A percentile compares a stretch with the other conserved stretches of the same genome.
Evolutionary conservation across 108 stramenopile species (phyloP).

Genomic region (Parietichytrium sp.): DNA sequence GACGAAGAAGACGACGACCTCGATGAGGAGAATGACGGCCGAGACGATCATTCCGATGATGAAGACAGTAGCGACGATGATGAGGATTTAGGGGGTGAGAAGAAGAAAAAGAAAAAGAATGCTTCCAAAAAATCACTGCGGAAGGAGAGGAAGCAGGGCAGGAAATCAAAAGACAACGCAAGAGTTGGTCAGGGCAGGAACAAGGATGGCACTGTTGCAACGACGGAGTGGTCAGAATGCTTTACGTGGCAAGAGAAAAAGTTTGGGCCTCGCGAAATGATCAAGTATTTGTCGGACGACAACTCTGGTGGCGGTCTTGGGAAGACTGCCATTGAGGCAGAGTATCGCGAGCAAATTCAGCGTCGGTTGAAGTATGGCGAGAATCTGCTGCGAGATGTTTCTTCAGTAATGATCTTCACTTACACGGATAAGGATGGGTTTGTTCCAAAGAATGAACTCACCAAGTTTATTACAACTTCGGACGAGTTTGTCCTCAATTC

Average conservation of each 20-base stretch:
- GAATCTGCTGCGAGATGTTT: background rate
- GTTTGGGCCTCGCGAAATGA: slow-evolving; percentile 24
- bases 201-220: background rate
- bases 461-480: slow-evolving; percentile 16
- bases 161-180: background rate
- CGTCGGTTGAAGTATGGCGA: background rate
- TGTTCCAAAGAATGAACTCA: slow-evolving; percentile 35
- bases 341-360: background rate
- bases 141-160: background rate
- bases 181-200: background rate
- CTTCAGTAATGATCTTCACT: background rate
- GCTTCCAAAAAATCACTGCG: no score
- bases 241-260: slow-evolving; percentile 39
- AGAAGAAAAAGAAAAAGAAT: slow-evolving; percentile 34
- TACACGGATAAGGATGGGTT: slow-evolving; percentile 37
- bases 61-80: background rate
- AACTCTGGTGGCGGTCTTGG: background rate
- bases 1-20: background rate
- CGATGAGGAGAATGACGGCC: background rate
- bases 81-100: background rate
- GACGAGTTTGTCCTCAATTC: slow-evolving; percentile 11
- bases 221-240: background rate
- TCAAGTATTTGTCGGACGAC: background rate
- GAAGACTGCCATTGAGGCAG: slow-evolving; percentile 7
- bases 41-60: background rate